phyloP scores from a whole-genome alignment of 1,139 yeast genomes.

The Scheffersomyces quercinus region DNA sequence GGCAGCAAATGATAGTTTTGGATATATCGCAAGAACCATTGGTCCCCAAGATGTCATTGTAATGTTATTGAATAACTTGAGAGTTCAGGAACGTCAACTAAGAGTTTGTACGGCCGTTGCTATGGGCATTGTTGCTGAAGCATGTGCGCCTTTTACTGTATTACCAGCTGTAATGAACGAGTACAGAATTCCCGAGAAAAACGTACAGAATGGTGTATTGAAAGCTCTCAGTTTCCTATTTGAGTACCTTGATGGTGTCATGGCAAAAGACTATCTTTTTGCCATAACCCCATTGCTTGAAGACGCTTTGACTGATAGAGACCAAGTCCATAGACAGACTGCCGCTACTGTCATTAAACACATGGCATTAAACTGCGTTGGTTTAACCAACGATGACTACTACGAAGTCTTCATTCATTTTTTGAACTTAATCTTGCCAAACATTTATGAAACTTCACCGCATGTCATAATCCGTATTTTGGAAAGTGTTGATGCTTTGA shows the following conservation, averaged over 20 bases:
- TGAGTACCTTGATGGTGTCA: conserved; percentile 79
- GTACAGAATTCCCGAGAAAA: conserved; percentile 86
- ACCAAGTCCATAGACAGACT: conserved; percentile 91
- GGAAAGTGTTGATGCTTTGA: conserved; percentile 77
- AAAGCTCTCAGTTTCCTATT: conserved; percentile 92
- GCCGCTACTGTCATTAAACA: conserved; percentile 89
- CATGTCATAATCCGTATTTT: conserved; percentile 84
- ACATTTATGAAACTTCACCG: conserved; percentile 89
- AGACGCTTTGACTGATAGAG: conserved; percentile 90
- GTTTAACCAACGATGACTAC: conserved; percentile 73
- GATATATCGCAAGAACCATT: conserved; percentile 85
- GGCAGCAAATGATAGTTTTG: conserved; percentile 90
- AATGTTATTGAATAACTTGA: conserved; percentile 76
- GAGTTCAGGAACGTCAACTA: conserved; percentile 93
- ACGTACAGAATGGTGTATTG: conserved; percentile 93
- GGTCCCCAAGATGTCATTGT: conserved; percentile 96
- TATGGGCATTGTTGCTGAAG: conserved; percentile 93
- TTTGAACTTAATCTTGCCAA: conserved; percentile 76
- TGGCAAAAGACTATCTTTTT: conserved; percentile 80
- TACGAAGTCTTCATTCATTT: conserved; percentile 62
- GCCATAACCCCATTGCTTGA: conserved; percentile 80
- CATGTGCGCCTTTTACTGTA: conserved; percentile 91
- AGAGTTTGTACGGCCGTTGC: conserved; percentile 99
- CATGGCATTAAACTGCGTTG: conserved; percentile 76
- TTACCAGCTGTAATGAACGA: conserved; percentile 97